Percentiles rank a stretch among this genome's conserved stretches.
Evolutionary conservation across 2,329 filamentous ascomycete genomes (phyloP).

Genomic region (Phaeosphaeriaceae sp.): DNA sequence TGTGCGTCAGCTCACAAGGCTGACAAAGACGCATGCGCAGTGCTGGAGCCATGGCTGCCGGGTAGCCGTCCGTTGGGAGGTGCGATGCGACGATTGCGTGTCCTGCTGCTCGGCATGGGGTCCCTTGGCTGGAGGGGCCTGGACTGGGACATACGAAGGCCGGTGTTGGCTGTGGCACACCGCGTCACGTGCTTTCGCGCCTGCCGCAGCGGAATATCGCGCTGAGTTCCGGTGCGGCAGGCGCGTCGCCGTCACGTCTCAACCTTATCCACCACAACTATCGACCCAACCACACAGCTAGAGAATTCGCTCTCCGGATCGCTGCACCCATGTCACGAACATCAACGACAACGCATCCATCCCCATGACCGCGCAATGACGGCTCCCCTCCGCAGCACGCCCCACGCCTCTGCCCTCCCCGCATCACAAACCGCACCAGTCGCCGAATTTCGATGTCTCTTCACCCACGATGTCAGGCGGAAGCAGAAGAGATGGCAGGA

Average conservation of each 20-base stretch:
- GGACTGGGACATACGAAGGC: not conserved
- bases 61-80: not conserved
- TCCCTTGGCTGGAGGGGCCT: not conserved
- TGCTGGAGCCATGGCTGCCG: not conserved
- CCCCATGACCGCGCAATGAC: slow-evolving; percentile 29
- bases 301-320: not conserved
- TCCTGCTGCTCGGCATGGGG: not conserved
- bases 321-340: not conserved
- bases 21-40: not conserved
- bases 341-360: slow-evolving; percentile 15
- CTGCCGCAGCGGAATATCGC: no score
- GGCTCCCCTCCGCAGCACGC: slow-evolving; percentile 29
- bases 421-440: slow-evolving; percentile 73
- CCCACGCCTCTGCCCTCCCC: slow-evolving; percentile 46
- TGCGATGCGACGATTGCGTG: not conserved
- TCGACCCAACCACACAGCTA: not conserved
- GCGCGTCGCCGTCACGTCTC: not conserved
- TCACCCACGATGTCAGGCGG: slow-evolving; percentile 81
- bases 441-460: slow-evolving; percentile 83
- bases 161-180: not conserved
- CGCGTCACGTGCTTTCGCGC: not conserved
- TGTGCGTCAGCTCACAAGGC: slow-evolving; percentile 1
- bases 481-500: slow-evolving; percentile 96
- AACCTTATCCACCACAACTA: not conserved
- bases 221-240: not conserved